Conservation (phyloP, 768 basidiomycete species). For the Lepiota brunneoincarnata region DNA sequence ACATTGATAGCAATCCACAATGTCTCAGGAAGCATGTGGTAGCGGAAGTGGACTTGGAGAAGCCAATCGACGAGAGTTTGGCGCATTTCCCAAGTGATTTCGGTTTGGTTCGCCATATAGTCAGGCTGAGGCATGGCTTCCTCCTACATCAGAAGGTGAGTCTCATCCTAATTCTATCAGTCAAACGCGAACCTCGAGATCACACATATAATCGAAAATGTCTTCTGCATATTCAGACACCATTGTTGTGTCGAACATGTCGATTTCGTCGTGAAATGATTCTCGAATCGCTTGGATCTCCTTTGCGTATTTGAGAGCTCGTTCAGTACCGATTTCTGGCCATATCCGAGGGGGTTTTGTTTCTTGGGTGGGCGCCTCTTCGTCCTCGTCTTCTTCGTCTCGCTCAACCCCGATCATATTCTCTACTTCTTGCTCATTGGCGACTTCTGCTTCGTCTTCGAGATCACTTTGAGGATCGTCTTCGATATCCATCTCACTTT, state of each 20-base stretch:
- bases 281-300: slow-evolving; percentile 70
- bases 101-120: slow-evolving; percentile 92
- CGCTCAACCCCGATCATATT: slow-evolving; percentile 58
- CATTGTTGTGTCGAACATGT: slow-evolving; percentile 86
- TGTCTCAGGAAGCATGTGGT: slow-evolving; percentile 99
- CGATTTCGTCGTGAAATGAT: slow-evolving; percentile 66
- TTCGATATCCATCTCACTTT: slow-evolving; percentile 66
- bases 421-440: slow-evolving; percentile 57
- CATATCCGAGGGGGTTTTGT: slow-evolving; percentile 52
- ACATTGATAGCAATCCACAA: slow-evolving; percentile 99
- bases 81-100: slow-evolving; percentile 93
- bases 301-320: slow-evolving; percentile 51
- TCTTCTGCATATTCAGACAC: slow-evolving; percentile 99
- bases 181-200: slow-evolving; percentile 68
- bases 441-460: slow-evolving; percentile 41
- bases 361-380: slow-evolving; percentile 22
- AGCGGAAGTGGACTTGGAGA: slow-evolving; percentile 93
- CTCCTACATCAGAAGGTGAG: slow-evolving; percentile 47
- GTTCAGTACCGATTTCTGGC: slow-evolving; percentile 72
- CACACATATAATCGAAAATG: slow-evolving; percentile 94
- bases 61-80: slow-evolving; percentile 98
- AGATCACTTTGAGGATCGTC: slow-evolving; percentile 35
- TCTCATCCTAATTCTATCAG: not conserved
- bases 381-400: slow-evolving; percentile 37
- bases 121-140: slow-evolving; percentile 86